Percentiles rank a stretch among this genome's conserved stretches.
phyloP scores from a whole-genome alignment of 306 rosid genomes.

The Mimosa bimucronata region DNA sequence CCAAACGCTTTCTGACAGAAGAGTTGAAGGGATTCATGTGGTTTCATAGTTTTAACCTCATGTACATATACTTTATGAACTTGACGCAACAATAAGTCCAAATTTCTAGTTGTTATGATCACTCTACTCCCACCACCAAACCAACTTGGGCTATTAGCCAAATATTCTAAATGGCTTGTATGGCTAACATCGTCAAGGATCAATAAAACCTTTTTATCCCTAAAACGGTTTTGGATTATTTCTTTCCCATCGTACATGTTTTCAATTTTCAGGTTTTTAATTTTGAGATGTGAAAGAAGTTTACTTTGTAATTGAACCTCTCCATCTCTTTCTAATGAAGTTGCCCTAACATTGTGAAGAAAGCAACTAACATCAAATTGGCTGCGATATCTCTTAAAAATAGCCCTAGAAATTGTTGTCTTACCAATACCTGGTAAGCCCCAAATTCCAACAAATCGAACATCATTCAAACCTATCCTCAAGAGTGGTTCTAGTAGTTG shows the following conservation, averaged over 20 bases:
- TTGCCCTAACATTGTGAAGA: neutral
- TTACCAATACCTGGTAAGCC: neutral
- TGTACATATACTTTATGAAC: neutral
- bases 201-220: neutral
- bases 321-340: neutral
- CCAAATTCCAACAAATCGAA: neutral
- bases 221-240: neutral
- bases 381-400: neutral
- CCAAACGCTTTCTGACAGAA: neutral
- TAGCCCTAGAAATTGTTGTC: neutral
- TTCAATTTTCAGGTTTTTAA: neutral
- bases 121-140: conserved; percentile 7
- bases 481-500: neutral
- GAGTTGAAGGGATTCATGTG: neutral
- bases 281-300: neutral
- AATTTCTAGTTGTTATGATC: neutral
- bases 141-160: neutral
- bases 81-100: neutral
- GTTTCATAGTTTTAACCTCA: neutral
- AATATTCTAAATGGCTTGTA: neutral
- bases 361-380: neutral
- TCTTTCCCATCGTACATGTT: neutral
- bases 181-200: neutral
- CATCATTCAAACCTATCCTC: neutral
- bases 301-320: neutral